A percentile compares a stretch with the other conserved stretches of the same genome.
These are phyloP conservation scores for Eucommia ulmoides DNA, from an alignment of 257 asterid species.

Conservation along the genomic window DNA sequence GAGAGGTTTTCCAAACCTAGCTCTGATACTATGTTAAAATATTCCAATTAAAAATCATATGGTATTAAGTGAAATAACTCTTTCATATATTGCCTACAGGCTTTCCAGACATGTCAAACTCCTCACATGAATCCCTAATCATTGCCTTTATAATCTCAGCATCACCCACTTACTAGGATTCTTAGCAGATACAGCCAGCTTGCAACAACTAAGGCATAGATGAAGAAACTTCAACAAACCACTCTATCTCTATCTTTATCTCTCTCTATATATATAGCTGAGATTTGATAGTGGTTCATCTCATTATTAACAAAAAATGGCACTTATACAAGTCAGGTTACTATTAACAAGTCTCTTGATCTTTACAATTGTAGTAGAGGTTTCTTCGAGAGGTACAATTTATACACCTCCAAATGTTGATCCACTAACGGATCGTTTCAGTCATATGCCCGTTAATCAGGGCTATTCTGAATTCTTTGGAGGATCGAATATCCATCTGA, in stretches of 20 bases:
- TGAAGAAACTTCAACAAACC: constrained; percentile 3
- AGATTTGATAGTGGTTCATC: constrained; percentile 5
- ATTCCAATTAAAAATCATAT: too few relatives aligned
- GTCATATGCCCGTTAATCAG: constrained; percentile 24
- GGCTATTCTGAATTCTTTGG: constrained; percentile 47
- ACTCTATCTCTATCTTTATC: too few relatives aligned
- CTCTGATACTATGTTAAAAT: too few relatives aligned
- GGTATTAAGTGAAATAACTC: too few relatives aligned
- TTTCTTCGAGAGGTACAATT: constrained; percentile 38
- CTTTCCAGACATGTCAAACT: constrained; percentile 29
- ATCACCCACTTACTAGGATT: constrained; percentile 23
- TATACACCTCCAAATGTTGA: constrained; percentile 66
- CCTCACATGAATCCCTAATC: constrained; percentile 37
- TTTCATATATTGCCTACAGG: too few relatives aligned
- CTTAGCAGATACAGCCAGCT: constrained; percentile 43
- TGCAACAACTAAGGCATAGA: constrained; percentile 64
- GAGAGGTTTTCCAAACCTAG: too few relatives aligned
- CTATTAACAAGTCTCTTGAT: constrained; percentile 12
- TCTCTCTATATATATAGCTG: constrained; percentile 20
- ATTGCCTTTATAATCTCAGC: constrained; percentile 15
- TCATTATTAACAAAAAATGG: constrained; percentile 19
- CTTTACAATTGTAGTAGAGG: constrained; percentile 16
- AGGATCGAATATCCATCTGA: constrained; percentile 33
- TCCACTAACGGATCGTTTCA: constrained; percentile 33
- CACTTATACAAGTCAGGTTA: constrained; percentile 8